Evolutionary conservation across 768 basidiomycete species (phyloP).

Genomic region (Suillus plorans): DNA sequence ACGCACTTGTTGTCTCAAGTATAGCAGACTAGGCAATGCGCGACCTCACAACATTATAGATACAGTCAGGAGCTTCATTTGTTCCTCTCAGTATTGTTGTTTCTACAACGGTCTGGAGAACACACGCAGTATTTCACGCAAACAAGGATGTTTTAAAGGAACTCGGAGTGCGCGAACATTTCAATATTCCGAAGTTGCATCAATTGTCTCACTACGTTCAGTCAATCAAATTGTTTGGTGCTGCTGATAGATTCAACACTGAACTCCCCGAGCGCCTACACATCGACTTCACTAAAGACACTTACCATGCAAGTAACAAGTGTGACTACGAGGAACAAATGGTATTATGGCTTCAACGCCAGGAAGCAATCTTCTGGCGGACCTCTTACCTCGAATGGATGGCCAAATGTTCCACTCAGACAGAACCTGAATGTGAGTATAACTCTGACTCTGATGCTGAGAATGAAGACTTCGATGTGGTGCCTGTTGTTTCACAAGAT

Average conservation of each 20-base stretch:
- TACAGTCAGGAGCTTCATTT: too few species aligned
- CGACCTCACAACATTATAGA: too few species aligned
- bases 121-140: conserved; percentile 27
- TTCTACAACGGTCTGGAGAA: conserved; percentile 23
- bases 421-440: not conserved
- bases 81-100: too few species aligned
- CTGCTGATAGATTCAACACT: conserved; percentile 34
- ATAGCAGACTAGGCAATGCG: too few species aligned
- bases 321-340: too few species aligned
- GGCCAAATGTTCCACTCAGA: not conserved
- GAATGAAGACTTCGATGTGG: too few species aligned
- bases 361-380: not conserved
- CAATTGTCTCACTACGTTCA: conserved; percentile 26
- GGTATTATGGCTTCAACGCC: not conserved
- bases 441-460: not conserved
- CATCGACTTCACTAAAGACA: too few species aligned
- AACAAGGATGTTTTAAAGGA: conserved; percentile 29
- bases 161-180: conserved; percentile 26
- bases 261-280: conserved; percentile 4
- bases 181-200: conserved; percentile 40
- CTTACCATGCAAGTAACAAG: too few species aligned
- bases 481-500: too few species aligned
- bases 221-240: not conserved
- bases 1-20: too few species aligned
- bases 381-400: not conserved